Percentiles rank a stretch among this genome's conserved stretches.
phyloP scores from a whole-genome alignment of 345 rosid species.

The Bretschneidera sinensis region DNA sequence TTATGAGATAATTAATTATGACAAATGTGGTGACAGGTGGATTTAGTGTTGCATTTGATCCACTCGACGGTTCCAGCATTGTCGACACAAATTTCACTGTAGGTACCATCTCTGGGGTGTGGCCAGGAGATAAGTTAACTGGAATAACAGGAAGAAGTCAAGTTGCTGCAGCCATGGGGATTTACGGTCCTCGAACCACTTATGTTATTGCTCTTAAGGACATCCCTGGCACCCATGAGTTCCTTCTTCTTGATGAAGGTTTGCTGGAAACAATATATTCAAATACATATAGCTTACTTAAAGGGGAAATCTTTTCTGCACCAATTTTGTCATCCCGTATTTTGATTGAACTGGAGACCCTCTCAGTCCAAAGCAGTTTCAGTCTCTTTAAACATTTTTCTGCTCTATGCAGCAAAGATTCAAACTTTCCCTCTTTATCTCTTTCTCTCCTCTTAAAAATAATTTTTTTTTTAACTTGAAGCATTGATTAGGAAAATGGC shows the following conservation, averaged over 20 bases:
- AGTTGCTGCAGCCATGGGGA: slow-evolving; percentile 96
- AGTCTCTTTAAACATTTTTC: too few species aligned
- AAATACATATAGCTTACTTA: not conserved
- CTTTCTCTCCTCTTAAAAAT: too few species aligned
- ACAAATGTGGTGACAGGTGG: slow-evolving; percentile 51
- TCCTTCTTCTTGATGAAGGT: slow-evolving; percentile 99
- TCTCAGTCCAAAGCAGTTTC: not conserved
- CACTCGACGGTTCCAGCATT: slow-evolving; percentile 81
- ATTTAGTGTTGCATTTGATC: slow-evolving; percentile 91
- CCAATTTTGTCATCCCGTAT: not conserved
- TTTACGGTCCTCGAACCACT: slow-evolving; percentile 91
- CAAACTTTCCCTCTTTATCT: not conserved
- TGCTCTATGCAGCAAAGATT: too few species aligned
- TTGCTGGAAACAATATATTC: slow-evolving; percentile 8
- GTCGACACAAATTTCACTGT: slow-evolving; percentile 87
- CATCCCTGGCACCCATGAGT: slow-evolving; percentile 86
- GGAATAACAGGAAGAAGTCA: slow-evolving; percentile 85
- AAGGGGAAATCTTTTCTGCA: not conserved
- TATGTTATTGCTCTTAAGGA: slow-evolving; percentile 86
- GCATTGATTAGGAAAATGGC: slow-evolving; percentile 78
- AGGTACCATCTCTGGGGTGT: slow-evolving; percentile 95
- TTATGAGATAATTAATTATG: slow-evolving; percentile 3
- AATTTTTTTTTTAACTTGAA: slow-evolving; percentile 5
- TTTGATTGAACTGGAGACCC: not conserved
- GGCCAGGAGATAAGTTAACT: slow-evolving; percentile 93